A percentile compares a stretch with the other conserved stretches of the same genome.
Conservation (phyloP, 768 basidiomycete genomes). For the Tephrocybe sp. region DNA sequence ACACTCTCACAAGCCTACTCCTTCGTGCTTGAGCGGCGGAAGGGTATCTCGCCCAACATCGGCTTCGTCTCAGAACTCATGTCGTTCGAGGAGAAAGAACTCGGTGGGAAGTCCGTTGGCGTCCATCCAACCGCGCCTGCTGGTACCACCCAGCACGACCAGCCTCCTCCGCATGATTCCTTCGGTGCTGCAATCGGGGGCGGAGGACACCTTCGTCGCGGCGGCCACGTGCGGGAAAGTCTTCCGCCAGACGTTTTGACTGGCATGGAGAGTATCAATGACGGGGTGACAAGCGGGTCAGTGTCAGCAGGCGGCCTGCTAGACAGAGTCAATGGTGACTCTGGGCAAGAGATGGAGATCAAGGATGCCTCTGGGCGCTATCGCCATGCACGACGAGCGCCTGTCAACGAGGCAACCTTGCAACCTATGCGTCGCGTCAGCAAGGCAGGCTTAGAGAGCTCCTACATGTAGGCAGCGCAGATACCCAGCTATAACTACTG, state of each 20-base stretch:
- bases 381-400: conserved; percentile 82
- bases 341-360: conserved; percentile 85
- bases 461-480: conserved; percentile 17
- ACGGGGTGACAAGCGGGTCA: conserved; percentile 30
- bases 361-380: conserved; percentile 85
- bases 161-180: conserved; percentile 27
- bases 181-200: conserved; percentile 45
- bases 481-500: conserved; percentile 7
- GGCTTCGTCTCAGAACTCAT: conserved; percentile 97
- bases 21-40: conserved; percentile 89
- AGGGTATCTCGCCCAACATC: conserved; percentile 95
- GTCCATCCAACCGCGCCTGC: conserved; percentile 46
- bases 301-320: conserved; percentile 38
- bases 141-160: conserved; percentile 22
- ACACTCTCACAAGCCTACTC: conserved; percentile 88
- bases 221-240: conserved; percentile 72
- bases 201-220: conserved; percentile 40
- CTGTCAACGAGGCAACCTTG: conserved; percentile 84
- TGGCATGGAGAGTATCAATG: conserved; percentile 19
- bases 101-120: conserved; percentile 74
- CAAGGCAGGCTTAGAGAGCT: conserved; percentile 90
- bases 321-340: conserved; percentile 56
- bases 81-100: conserved; percentile 91
- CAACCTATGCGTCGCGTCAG: conserved; percentile 90
- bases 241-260: conserved; percentile 50